Conservation (phyloP, 2,329 filamentous ascomycete genomes). For the Fusarium subglutinans region DNA sequence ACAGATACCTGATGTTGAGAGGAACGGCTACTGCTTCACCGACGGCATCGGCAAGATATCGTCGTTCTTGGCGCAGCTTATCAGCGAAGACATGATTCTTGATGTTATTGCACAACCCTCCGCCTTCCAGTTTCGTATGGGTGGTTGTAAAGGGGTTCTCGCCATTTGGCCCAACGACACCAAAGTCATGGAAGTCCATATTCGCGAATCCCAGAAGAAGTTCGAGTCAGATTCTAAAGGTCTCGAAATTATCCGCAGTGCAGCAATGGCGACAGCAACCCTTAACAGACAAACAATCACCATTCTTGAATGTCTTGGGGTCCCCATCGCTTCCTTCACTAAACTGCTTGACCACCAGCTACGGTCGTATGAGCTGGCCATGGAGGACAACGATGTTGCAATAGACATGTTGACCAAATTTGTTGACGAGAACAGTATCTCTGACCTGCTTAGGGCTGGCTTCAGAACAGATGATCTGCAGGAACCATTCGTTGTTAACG, state of each 20-base stretch:
- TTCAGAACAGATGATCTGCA: slow-evolving; percentile 70
- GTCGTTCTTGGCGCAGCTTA: slow-evolving; percentile 74
- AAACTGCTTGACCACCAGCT: slow-evolving; percentile 75
- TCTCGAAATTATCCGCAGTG: slow-evolving; percentile 86
- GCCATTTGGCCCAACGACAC: slow-evolving; percentile 76
- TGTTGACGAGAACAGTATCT: slow-evolving; percentile 88
- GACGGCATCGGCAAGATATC: slow-evolving; percentile 98
- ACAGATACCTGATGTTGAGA: slow-evolving; percentile 75
- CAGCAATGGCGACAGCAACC: slow-evolving; percentile 78
- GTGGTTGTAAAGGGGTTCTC: slow-evolving; percentile 91
- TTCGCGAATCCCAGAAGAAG: slow-evolving; percentile 88
- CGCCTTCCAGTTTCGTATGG: slow-evolving; percentile 90
- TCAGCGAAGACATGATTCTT: slow-evolving; percentile 75
- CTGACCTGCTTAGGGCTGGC: slow-evolving; percentile 78
- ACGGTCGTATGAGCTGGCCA: slow-evolving; percentile 72
- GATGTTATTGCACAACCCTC: slow-evolving; percentile 72
- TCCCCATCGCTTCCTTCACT: slow-evolving; percentile 73
- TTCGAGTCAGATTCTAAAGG: slow-evolving; percentile 76
- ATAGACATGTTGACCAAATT: slow-evolving; percentile 75
- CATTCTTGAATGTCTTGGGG: slow-evolving; percentile 81
- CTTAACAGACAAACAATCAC: slow-evolving; percentile 91
- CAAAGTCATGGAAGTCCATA: slow-evolving; percentile 73
- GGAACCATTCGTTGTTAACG: slow-evolving; percentile 84
- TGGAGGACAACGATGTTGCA: slow-evolving; percentile 72
- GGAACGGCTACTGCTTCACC: slow-evolving; percentile 78